Conservation (phyloP, 1,284 basidiomycete genomes). For the Pseudozyma thailandica region DNA sequence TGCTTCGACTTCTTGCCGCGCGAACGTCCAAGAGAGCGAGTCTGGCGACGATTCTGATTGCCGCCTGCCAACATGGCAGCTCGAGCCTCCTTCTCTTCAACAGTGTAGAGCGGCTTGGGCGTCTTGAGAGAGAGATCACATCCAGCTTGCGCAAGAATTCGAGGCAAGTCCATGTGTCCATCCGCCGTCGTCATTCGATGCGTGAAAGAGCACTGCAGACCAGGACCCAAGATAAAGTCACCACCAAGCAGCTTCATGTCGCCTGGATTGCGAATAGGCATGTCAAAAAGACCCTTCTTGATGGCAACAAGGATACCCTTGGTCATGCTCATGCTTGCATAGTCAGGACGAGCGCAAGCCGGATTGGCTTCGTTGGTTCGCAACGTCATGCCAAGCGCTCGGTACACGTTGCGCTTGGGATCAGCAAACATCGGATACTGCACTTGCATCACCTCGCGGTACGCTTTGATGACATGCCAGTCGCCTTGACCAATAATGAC, state of each 20-base stretch:
- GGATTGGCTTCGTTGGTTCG: constrained; percentile 72
- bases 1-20: constrained; percentile 24
- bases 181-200: constrained; percentile 57
- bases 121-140: constrained; percentile 58
- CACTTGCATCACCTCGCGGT: constrained; percentile 73
- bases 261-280: constrained; percentile 82
- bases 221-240: constrained; percentile 85
- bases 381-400: constrained; percentile 79
- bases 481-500: constrained; percentile 82
- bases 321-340: constrained; percentile 75
- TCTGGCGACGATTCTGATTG: constrained; percentile 31
- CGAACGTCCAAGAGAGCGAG: constrained; percentile 37
- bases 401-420: constrained; percentile 77
- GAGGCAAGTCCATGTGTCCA: constrained; percentile 59
- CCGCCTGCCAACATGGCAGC: constrained; percentile 44
- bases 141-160: constrained; percentile 59
- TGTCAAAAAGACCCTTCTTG: constrained; percentile 70
- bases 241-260: constrained; percentile 83
- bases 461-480: constrained; percentile 78
- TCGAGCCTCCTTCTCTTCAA: constrained; percentile 36
- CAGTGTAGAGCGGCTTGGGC: constrained; percentile 31
- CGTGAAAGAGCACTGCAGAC: constrained; percentile 47
- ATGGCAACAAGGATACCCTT: constrained; percentile 78
- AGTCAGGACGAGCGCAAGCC: constrained; percentile 73
- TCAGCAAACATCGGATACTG: constrained; percentile 79